Evolutionary conservation across 225 moss, liverwort and hornwort species (phyloP).

Genomic region (Marchantia paleacea): DNA sequence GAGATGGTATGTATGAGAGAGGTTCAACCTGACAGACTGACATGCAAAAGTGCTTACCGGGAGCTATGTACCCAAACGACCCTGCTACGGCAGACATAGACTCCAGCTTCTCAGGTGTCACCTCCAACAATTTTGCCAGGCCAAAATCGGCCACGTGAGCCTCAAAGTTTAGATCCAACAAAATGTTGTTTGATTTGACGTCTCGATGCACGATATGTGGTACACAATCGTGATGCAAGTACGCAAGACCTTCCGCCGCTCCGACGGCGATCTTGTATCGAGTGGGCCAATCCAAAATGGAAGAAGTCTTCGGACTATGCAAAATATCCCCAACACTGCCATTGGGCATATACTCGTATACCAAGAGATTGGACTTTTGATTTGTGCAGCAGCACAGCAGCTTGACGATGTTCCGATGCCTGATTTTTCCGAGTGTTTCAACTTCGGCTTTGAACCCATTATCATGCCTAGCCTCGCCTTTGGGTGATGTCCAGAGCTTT

Average conservation of each 20-base stretch:
- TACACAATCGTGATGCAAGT: slow-evolving; percentile 50
- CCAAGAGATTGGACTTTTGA: slow-evolving; percentile 39
- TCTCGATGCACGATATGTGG: slow-evolving; percentile 54
- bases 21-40: background rate
- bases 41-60: slow-evolving; percentile 18
- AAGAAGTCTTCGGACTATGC: slow-evolving; percentile 30
- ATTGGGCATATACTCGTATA: slow-evolving; percentile 56
- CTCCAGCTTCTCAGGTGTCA: slow-evolving; percentile 8
- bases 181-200: slow-evolving; percentile 52
- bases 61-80: slow-evolving; percentile 59
- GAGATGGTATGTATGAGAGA: background rate
- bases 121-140: slow-evolving; percentile 38
- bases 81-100: slow-evolving; percentile 53
- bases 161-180: slow-evolving; percentile 42
- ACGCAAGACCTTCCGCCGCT: slow-evolving; percentile 50
- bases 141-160: slow-evolving; percentile 55
- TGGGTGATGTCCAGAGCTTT: slow-evolving; percentile 48
- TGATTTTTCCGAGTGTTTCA: slow-evolving; percentile 46
- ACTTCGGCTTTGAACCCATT: slow-evolving; percentile 59
- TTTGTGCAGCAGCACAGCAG: slow-evolving; percentile 48
- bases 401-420: slow-evolving; percentile 54
- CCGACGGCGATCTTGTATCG: slow-evolving; percentile 51
- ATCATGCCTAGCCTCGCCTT: slow-evolving; percentile 40
- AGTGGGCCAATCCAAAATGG: slow-evolving; percentile 39
- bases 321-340: slow-evolving; percentile 48